Evolutionary conservation across 495 filamentous ascomycete species (phyloP).

Genomic region (Aspergillus carlsbadensis): DNA sequence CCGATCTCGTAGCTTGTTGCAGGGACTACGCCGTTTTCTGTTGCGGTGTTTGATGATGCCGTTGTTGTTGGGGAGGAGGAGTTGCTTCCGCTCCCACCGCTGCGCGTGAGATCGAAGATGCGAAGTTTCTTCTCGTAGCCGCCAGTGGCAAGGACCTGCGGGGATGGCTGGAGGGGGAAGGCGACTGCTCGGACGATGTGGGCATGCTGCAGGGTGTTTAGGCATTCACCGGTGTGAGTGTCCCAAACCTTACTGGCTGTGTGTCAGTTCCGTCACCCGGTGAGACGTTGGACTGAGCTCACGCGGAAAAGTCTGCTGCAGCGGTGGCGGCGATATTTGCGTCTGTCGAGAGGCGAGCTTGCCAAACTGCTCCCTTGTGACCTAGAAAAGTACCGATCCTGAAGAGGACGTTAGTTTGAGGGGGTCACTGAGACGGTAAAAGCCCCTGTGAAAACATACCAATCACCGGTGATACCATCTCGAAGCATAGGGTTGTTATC

Average conservation of each 20-base stretch:
- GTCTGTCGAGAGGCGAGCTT: conserved; percentile 85
- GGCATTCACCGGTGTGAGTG: conserved; percentile 86
- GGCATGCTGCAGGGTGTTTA: conserved; percentile 83
- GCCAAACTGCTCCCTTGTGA: conserved; percentile 97
- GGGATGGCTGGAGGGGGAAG: conserved; percentile 73
- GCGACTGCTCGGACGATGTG: conserved; percentile 94
- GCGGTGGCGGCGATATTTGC: conserved; percentile 86
- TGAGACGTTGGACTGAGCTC: conserved; percentile 30
- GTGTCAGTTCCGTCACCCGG: neutral
- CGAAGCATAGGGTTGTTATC: conserved; percentile 98
- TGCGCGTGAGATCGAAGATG: conserved; percentile 77
- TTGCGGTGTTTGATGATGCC: conserved; percentile 22
- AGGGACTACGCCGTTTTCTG: conserved; percentile 30
- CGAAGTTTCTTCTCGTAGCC: conserved; percentile 95
- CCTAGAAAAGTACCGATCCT: conserved; percentile 97
- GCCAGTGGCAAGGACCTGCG: conserved; percentile 82
- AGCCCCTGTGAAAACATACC: conserved; percentile 48
- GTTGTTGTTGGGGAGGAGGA: conserved; percentile 37
- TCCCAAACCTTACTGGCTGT: conserved; percentile 85
- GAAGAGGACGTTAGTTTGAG: conserved; percentile 2
- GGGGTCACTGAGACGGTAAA: neutral
- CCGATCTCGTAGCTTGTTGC: conserved; percentile 79
- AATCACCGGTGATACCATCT: conserved; percentile 94
- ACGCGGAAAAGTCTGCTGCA: conserved; percentile 95
- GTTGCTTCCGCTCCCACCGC: conserved; percentile 33